These are phyloP conservation scores for Paecilomyces sp. DNA, from an alignment of 2,329 filamentous ascomycete genomes.

Conservation along the genomic window DNA sequence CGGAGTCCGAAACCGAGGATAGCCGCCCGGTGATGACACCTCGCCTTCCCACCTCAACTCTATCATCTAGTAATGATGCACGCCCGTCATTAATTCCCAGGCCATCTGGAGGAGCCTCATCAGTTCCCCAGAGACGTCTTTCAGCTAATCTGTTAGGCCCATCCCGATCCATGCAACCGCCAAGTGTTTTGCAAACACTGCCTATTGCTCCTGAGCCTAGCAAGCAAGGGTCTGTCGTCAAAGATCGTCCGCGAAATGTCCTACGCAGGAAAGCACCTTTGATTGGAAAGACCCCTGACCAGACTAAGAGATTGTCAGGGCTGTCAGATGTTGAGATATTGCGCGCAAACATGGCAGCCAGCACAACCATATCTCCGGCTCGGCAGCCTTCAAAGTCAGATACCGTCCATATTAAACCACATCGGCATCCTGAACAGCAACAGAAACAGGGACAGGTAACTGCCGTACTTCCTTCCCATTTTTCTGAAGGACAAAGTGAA, in stretches of 20 bases:
- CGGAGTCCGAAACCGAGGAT: conserved; percentile 21
- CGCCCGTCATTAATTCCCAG: conserved; percentile 23
- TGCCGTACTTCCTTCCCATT: conserved; percentile 7
- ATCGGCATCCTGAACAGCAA: conserved; percentile 7
- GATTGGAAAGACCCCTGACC: conserved; percentile 8
- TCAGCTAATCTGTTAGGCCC: conserved; percentile 4
- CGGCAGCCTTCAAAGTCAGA: conserved; percentile 12
- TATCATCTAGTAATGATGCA: conserved; percentile 15
- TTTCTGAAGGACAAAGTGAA: conserved; percentile 9
- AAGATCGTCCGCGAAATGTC: conserved; percentile 29
- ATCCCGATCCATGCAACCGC: neutral
- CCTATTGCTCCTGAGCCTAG: conserved; percentile 8
- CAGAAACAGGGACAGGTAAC: conserved; percentile 4
- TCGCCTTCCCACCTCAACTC: conserved; percentile 11
- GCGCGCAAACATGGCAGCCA: neutral
- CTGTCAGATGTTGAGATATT: neutral
- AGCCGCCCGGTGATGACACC: conserved; percentile 10
- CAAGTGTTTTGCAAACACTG: neutral
- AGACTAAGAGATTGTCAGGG: conserved; percentile 6
- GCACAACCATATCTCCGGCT: conserved; percentile 9
- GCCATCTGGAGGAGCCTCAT: conserved; percentile 15
- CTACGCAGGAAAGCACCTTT: conserved; percentile 34
- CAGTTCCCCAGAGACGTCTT: conserved; percentile 4
- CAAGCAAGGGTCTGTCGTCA: conserved; percentile 9
- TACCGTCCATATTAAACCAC: conserved; percentile 3